Evolutionary conservation across 2,329 filamentous ascomycete species (phyloP).

Genomic region (Ustilaginoidea virens): DNA sequence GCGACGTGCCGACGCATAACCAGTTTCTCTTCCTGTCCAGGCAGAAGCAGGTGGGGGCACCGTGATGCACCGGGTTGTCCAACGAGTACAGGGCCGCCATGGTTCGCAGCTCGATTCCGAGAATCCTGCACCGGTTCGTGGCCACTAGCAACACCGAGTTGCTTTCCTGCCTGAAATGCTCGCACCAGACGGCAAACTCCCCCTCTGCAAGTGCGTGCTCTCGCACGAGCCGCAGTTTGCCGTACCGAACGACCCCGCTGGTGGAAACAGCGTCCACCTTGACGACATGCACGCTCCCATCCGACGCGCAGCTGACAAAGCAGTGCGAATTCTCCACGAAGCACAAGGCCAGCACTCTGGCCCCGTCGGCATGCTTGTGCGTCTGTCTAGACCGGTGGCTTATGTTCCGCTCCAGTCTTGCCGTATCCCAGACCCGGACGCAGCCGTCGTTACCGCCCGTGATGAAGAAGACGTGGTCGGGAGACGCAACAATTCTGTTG

Average conservation of each 20-base stretch:
- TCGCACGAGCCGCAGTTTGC: conserved; percentile 59
- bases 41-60: conserved; percentile 81
- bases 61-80: conserved; percentile 81
- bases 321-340: conserved; percentile 92
- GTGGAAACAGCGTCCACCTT: conserved; percentile 47
- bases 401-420: conserved; percentile 78
- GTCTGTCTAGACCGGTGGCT: conserved; percentile 77
- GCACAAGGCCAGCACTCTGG: conserved; percentile 65
- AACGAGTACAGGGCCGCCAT: conserved; percentile 73
- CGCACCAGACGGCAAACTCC: conserved; percentile 78
- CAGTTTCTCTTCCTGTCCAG: conserved; percentile 77
- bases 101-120: conserved; percentile 73
- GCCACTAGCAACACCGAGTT: conserved; percentile 73
- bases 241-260: conserved; percentile 50
- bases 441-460: conserved; percentile 84
- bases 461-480: conserved; percentile 88
- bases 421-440: conserved; percentile 88
- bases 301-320: conserved; percentile 78
- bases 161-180: conserved; percentile 75
- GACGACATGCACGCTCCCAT: conserved; percentile 81
- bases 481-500: conserved; percentile 66
- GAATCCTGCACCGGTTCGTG: conserved; percentile 69
- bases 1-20: conserved; percentile 81
- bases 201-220: conserved; percentile 61
- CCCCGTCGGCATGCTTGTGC: conserved; percentile 56